phyloP scores from a whole-genome alignment of 352 stramenopile genomes.

The Globisporangium parvum region DNA sequence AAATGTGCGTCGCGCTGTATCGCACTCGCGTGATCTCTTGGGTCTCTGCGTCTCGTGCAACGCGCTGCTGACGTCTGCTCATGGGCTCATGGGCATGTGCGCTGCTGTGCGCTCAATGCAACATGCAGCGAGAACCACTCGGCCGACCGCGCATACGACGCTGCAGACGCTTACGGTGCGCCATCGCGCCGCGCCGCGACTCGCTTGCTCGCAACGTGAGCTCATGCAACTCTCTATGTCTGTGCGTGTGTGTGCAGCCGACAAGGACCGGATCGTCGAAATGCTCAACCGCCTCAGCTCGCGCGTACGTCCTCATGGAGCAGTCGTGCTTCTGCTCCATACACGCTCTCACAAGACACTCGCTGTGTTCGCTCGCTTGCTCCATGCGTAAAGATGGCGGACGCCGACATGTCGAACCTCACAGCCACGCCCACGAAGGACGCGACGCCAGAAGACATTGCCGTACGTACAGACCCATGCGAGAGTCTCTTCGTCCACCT shows the following conservation, averaged over 20 bases:
- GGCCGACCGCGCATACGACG: constrained; percentile 52
- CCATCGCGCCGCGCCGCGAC: not conserved
- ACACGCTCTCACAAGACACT: not conserved
- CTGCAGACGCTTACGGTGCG: constrained; percentile 71
- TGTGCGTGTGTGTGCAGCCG: constrained; percentile 44
- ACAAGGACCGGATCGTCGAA: constrained; percentile 84
- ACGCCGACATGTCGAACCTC: constrained; percentile 85
- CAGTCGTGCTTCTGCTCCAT: not conserved
- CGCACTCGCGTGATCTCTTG: not conserved
- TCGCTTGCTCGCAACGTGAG: not conserved
- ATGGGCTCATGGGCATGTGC: not conserved
- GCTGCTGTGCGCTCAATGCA: not conserved
- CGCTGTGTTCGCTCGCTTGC: not conserved
- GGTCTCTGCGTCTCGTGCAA: not conserved
- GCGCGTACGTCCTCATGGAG: constrained; percentile 28
- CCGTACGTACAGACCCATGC: constrained; percentile 28
- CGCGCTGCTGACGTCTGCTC: not conserved
- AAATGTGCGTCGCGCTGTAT: constrained; percentile 45
- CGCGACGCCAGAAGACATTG: constrained; percentile 68
- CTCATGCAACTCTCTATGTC: no score
- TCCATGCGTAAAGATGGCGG: constrained; percentile 48
- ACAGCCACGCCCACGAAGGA: constrained; percentile 74
- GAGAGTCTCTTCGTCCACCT: not conserved
- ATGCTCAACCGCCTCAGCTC: constrained; percentile 86
- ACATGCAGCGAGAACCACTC: constrained; percentile 50